phyloP scores from a whole-genome alignment of 352 stramenopile species.

The Thraustotheca clavata region DNA sequence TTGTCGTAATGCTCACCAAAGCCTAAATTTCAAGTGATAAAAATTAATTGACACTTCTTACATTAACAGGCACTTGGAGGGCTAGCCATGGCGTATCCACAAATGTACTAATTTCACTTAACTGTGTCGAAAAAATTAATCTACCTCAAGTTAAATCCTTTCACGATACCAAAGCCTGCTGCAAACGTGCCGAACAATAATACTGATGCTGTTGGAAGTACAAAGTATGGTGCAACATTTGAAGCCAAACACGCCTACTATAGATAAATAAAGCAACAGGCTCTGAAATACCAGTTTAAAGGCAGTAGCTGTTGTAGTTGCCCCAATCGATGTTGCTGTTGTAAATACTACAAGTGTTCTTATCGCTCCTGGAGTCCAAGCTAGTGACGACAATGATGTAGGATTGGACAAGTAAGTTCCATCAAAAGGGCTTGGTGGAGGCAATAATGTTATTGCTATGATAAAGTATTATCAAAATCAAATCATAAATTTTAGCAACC shows the following conservation, averaged over 20 bases:
- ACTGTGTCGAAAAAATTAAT: not conserved
- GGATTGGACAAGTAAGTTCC: not conserved
- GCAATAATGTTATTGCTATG: not conserved
- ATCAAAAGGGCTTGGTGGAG: not conserved
- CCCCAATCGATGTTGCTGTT: not conserved
- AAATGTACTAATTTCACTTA: not conserved
- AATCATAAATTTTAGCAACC: not conserved
- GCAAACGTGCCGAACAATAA: not conserved
- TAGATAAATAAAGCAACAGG: not conserved
- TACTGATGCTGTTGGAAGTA: not conserved
- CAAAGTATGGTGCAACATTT: conserved; percentile 14
- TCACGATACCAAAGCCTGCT: not conserved
- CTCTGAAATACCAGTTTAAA: not conserved
- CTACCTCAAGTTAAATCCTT: conserved; percentile 7
- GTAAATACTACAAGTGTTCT: conserved; percentile 7
- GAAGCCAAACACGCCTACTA: not conserved
- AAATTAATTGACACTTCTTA: not conserved
- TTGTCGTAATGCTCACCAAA: not conserved
- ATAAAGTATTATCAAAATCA: not conserved
- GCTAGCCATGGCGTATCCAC: not conserved
- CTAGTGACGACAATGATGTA: not conserved
- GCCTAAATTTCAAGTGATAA: not conserved
- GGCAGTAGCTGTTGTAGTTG: not conserved
- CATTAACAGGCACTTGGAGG: not conserved
- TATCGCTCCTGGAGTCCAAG: not conserved